Evolutionary conservation across 148 eudicot species (phyloP), one percentile per base, ranked within the genome.

Genomic region (Persicaria maculosa): DNA sequence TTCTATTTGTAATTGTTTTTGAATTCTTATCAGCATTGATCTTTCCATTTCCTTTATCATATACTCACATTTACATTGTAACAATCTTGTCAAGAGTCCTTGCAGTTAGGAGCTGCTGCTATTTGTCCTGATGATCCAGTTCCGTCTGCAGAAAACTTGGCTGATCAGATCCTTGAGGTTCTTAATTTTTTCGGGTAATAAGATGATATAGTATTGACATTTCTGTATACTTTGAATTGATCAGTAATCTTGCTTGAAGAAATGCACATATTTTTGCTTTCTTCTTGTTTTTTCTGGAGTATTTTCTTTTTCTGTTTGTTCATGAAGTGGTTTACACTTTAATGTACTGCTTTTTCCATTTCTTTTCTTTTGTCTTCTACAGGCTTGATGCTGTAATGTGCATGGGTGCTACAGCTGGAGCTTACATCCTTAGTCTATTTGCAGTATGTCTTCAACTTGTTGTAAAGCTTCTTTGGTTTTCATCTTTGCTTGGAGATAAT

Each of bases 391-490:
- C 87, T 47, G 97, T 90, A 74, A 87, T 94, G 97, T 90, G 93
- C 78, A 82, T 94, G 95, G 98, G 98, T 4, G 97, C 90, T 74
- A 94, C 96, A 47, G 93, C 98, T 72, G 98, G 98, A 80, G 97
- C 97, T 74, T 94, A 94, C 79, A 83, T 94, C 74, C 81, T 94
- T 36, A 87, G 93, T 71, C 83, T 88, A 22, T 94, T 94, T 85
- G 96, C 98, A 82, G 98, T 94, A 86, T 85, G 96, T 79, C 68
- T n/a, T 71, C 16, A 43, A 17, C 15, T 36, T 40, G 15, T 65
- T 4, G 12, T 65, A 15, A 14, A 14, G 47, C 2, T 65, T 64
- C 17, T 40, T 65, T 45, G 0, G 7, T 14, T 15, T 65, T 43
- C 17, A 43, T 65, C 0, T 40, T 40, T 36, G 47, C 70, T 65